Evolutionary conservation across 768 basidiomycete genomes (phyloP), one percentile per base, ranked within the genome.

Genomic region (Harrya chromipes): DNA sequence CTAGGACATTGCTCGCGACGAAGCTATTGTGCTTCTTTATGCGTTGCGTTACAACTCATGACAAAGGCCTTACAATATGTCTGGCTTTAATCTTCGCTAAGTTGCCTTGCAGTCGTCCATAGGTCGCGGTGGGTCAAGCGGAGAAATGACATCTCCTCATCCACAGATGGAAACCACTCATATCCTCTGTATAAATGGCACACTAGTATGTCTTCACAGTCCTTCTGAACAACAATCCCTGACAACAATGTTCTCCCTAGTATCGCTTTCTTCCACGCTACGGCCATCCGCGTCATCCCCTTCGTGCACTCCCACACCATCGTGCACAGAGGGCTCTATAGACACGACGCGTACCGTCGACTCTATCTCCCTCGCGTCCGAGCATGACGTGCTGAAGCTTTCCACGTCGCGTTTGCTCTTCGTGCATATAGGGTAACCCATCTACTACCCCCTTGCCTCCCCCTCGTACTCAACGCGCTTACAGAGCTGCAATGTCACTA

Each of bases 401-500:
- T 84, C 87, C 4, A 81, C 80, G 1, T 50, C 73, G 21, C 79
- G 78, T 24, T 76, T 87, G 46, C 71, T 86, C 43, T 64, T 79
- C 39, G 78, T 83, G 20, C 87, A 89, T 64, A 74, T 87, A 54
- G 87, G 87, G 87, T 87, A 68, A 51, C 60, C 19, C 26, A 16
- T 13, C 36, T 17, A 40, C 34, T 38, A n/a, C 31, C 37, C 13
- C 8, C 48, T 40, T 31, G 20, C 33, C 26, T 29, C 29, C 29
- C 12, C 41, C 43, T 49, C 53, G 21, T 54, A 46, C 59, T 61
- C 41, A 58, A 46, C 40, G 20, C 29, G 34, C 29, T 34, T 50
- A 24, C 61, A 91, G 90, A 40, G 86, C 87, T 33, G 89, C 87
- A 5, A 66, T 92, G 68, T 76, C 89, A 10, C 65, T 92, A 47